These are phyloP conservation scores for Ulota crispa DNA, from an alignment of 225 moss, liverwort and hornwort genomes.

Conservation along the genomic window DNA sequence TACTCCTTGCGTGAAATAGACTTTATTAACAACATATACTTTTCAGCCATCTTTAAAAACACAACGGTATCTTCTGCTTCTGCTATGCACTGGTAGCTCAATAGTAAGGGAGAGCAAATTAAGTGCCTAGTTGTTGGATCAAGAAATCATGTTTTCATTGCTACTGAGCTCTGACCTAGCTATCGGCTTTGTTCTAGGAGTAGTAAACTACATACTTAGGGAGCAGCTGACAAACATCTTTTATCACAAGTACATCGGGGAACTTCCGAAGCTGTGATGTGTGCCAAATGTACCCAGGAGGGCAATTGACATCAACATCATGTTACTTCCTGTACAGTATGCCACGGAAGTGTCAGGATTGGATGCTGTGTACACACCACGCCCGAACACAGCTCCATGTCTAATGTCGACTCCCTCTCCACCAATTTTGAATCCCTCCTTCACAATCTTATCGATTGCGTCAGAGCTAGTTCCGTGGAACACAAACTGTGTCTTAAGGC, in stretches of 20 bases:
- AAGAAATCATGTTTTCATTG: background rate
- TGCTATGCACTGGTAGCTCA: background rate
- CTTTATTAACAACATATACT: too few relatives aligned
- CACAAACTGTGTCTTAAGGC: background rate
- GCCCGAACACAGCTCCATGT: constrained; percentile 15
- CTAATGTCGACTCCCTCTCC: constrained; percentile 34
- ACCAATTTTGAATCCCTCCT: constrained; percentile 50
- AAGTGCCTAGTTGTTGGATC: background rate
- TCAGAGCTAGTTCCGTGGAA: constrained; percentile 36
- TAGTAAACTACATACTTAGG: constrained; percentile 40
- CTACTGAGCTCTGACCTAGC: background rate
- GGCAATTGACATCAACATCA: constrained; percentile 44
- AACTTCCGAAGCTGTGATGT: background rate
- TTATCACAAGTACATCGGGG: constrained; percentile 30
- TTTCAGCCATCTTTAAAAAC: too few relatives aligned
- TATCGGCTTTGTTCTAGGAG: background rate
- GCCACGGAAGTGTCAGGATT: constrained; percentile 36
- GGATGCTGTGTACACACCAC: constrained; percentile 44
- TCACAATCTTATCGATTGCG: constrained; percentile 32
- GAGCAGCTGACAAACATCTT: constrained; percentile 24
- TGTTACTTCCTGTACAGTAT: background rate
- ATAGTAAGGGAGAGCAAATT: background rate
- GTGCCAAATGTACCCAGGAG: background rate
- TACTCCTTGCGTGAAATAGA: too few relatives aligned
- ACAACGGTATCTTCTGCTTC: too few relatives aligned